A percentile compares a stretch with the other conserved stretches of the same genome.
These are phyloP conservation scores for Glycine latifolia DNA, from an alignment of 306 rosid species.

Conservation along the genomic window DNA sequence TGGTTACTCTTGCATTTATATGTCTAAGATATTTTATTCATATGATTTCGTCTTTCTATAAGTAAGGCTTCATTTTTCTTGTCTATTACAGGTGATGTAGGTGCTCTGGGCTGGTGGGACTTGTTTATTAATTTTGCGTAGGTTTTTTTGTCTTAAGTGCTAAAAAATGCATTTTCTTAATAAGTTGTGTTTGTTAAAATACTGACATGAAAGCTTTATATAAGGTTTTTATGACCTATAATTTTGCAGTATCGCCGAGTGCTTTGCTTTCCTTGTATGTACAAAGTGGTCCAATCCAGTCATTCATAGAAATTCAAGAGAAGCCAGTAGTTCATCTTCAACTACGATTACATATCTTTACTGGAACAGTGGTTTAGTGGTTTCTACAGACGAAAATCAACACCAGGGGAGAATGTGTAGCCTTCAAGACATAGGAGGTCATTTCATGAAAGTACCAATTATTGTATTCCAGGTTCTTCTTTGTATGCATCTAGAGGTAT, in stretches of 20 bases:
- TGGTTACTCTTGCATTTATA: too few species aligned
- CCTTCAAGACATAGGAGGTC: conserved; percentile 97
- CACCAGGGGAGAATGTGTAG: conserved; percentile 73
- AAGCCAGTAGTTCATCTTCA: conserved; percentile 82
- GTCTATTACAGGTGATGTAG: conserved; percentile 76
- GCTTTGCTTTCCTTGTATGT: conserved; percentile 97
- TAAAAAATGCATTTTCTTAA: conserved; percentile 18
- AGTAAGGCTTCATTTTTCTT: conserved; percentile 36
- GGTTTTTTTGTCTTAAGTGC: conserved; percentile 43
- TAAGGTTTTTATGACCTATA: conserved; percentile 43
- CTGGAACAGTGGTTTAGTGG: conserved; percentile 80
- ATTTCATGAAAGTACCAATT: conserved; percentile 88
- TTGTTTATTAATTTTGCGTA: conserved; percentile 95
- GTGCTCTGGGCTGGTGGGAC: conserved; percentile 99
- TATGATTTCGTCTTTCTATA: conserved; percentile 23
- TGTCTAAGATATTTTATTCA: background rate
- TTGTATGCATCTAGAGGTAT: conserved; percentile 95
- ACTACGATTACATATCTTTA: conserved; percentile 82
- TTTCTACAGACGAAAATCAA: conserved; percentile 80
- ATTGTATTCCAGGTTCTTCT: conserved; percentile 88
- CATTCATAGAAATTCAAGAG: conserved; percentile 86
- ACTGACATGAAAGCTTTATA: conserved; percentile 37
- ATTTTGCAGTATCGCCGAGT: conserved; percentile 84
- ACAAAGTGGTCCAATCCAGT: conserved; percentile 99
- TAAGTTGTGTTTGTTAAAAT: conserved; percentile 36